phyloP scores from a whole-genome alignment of 192 early-diverging fungal genomes.

The Backusella circina region DNA sequence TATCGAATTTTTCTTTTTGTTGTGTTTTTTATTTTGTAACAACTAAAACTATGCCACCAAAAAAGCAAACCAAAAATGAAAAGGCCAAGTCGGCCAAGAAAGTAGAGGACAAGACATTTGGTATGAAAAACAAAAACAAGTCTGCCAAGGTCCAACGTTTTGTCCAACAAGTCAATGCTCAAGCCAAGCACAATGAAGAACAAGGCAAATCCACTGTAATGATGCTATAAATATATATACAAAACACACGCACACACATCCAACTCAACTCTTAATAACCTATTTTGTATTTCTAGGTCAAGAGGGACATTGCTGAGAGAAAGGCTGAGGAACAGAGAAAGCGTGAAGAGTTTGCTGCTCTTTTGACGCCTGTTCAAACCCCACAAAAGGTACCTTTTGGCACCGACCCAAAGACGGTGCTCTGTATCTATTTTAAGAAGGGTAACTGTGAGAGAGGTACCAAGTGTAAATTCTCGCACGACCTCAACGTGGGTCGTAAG shows the following conservation, averaged over 20 bases:
- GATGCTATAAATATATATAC: not conserved
- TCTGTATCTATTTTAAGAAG: slow-evolving; percentile 91
- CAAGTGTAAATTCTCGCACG: slow-evolving; percentile 98
- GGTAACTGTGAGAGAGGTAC: slow-evolving; percentile 87
- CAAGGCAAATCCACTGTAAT: not conserved
- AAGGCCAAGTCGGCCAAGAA: slow-evolving; percentile 73
- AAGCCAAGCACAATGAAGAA: slow-evolving; percentile 53
- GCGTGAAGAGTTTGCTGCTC: slow-evolving; percentile 84
- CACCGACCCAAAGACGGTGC: slow-evolving; percentile 91
- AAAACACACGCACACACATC: not conserved
- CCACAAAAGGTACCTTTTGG: slow-evolving; percentile 98
- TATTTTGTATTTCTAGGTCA: slow-evolving; percentile 10
- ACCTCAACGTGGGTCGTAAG: slow-evolving; percentile 87
- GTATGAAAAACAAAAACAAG: slow-evolving; percentile 98
- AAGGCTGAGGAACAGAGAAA: slow-evolving; percentile 83
- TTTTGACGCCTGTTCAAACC: slow-evolving; percentile 86
- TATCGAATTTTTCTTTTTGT: not conserved
- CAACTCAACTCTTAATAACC: not conserved
- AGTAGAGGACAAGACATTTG: slow-evolving; percentile 97
- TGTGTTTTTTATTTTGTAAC: not conserved
- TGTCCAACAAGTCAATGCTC: slow-evolving; percentile 88
- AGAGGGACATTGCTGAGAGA: slow-evolving; percentile 67
- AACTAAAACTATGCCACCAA: slow-evolving; percentile 68
- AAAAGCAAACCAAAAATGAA: slow-evolving; percentile 58
- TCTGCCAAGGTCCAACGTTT: slow-evolving; percentile 87